Evolutionary conservation across 2,329 filamentous ascomycete genomes (phyloP).

Genomic region (Fusarium nelsonii): DNA sequence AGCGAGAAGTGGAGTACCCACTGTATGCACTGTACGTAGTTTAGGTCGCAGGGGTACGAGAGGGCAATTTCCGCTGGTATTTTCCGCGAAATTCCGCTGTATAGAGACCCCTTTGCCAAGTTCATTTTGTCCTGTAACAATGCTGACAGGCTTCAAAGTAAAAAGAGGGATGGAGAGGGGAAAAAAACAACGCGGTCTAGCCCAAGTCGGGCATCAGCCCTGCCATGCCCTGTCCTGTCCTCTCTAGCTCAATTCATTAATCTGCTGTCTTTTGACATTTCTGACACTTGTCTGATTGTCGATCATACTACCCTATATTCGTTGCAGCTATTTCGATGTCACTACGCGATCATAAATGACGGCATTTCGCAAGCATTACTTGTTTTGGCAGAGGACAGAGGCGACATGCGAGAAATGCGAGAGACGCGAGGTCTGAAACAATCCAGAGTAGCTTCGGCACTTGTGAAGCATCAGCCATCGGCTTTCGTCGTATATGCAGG

Average conservation of each 20-base stretch:
- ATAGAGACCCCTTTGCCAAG: too few species aligned
- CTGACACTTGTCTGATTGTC: background rate
- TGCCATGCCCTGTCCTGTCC: background rate
- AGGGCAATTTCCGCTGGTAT: too few species aligned
- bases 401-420: too few species aligned
- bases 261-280: background rate
- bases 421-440: background rate
- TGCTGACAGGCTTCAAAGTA: background rate
- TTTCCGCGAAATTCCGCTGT: too few species aligned
- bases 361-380: background rate
- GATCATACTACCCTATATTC: conserved; percentile 2
- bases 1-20: conserved; percentile 10
- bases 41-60: too few species aligned
- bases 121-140: too few species aligned
- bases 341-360: background rate
- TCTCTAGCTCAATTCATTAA: background rate
- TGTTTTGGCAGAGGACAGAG: background rate
- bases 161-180: too few species aligned
- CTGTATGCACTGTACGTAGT: too few species aligned
- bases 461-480: background rate
- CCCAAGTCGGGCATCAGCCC: background rate
- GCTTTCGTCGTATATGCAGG: background rate
- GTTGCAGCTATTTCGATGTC: background rate
- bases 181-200: background rate
- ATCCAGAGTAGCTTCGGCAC: background rate